These are phyloP conservation scores for Solanum bulbocastanum DNA, from an alignment of 257 asterid species.

Conservation along the genomic window DNA sequence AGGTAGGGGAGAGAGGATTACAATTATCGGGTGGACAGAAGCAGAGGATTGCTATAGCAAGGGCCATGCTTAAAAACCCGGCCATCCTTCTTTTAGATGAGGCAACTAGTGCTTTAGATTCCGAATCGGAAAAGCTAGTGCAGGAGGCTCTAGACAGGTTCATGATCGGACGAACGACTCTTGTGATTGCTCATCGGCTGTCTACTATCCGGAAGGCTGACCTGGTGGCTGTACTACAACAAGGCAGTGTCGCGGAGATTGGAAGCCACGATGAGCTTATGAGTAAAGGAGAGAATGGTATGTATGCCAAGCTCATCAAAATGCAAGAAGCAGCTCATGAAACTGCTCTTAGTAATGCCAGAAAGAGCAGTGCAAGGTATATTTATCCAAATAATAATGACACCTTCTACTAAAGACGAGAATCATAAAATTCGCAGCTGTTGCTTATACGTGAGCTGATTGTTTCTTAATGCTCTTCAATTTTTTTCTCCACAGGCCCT, in stretches of 20 bases:
- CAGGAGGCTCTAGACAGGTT: constrained; percentile 89
- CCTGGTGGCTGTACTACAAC: constrained; percentile 64
- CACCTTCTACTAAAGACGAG: background rate
- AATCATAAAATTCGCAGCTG: background rate
- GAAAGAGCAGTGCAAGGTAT: constrained; percentile 89
- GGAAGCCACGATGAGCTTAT: constrained; percentile 87
- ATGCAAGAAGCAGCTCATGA: constrained; percentile 95
- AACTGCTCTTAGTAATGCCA: constrained; percentile 54
- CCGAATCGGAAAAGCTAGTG: constrained; percentile 82
- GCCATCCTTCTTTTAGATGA: constrained; percentile 71
- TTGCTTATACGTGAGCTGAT: background rate
- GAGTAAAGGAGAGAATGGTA: constrained; percentile 65
- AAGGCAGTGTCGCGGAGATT: constrained; percentile 43
- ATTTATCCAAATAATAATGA: background rate
- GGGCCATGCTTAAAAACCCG: constrained; percentile 88
- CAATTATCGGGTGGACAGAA: constrained; percentile 93
- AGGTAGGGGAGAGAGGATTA: constrained; percentile 85
- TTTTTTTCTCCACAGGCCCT: constrained; percentile 46
- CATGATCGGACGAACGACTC: constrained; percentile 90
- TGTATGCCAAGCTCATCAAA: constrained; percentile 67
- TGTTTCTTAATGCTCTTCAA: background rate
- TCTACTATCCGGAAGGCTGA: constrained; percentile 86
- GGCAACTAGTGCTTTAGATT: constrained; percentile 86
- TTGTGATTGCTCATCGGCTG: constrained; percentile 82
- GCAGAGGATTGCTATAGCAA: constrained; percentile 84